Evolutionary conservation across 179 eudicot species (phyloP), one percentile per base, ranked within the genome.

Genomic region (Camellia oleifera): DNA sequence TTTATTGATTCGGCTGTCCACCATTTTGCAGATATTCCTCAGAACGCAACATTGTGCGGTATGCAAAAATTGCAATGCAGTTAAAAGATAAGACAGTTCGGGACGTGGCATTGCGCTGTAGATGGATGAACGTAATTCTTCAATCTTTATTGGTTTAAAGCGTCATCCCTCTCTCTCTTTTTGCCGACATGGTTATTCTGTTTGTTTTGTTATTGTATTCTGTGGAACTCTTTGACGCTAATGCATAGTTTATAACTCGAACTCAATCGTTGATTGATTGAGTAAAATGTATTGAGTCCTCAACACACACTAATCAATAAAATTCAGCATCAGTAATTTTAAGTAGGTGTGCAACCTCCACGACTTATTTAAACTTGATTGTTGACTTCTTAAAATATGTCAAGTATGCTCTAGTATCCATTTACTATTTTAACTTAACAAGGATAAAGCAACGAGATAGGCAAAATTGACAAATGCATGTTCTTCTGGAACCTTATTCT

Each of bases 31-130:
- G 99, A 81, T 91, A 84, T 88, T 91, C 97, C 58, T 85, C 96
- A 32, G 88, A 89, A 45, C 50, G 87, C 69, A 81, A 72, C 73
- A 66, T 94, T 57, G 75, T 84, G 32, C 91, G 93, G 18, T 96
- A 94, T 87, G 96, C 97, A 46, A 96, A 89, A 90, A 92, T 96
- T 81, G 93, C 99, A 62, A 84, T 83, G 90, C 84, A 85, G 12
- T 83, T 96, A 81, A 87, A 92, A 73, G 86, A 88, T 78, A 96
- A 96, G 92, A 94, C 98, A 11, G 92, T 90, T 17, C 93, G 99
- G 58, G 99, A 96, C 79, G 98, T 96, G 82, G 99, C 98, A 63
- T 79, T 96, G 79, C 93, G 98, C 71, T 89, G 92, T 78, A 91
- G 93, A 87, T 94, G 93, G 98, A 91, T 94, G 93, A 88, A 74